Conservation (phyloP, 768 basidiomycete genomes). For the Omphalotus guepiniiformis region DNA sequence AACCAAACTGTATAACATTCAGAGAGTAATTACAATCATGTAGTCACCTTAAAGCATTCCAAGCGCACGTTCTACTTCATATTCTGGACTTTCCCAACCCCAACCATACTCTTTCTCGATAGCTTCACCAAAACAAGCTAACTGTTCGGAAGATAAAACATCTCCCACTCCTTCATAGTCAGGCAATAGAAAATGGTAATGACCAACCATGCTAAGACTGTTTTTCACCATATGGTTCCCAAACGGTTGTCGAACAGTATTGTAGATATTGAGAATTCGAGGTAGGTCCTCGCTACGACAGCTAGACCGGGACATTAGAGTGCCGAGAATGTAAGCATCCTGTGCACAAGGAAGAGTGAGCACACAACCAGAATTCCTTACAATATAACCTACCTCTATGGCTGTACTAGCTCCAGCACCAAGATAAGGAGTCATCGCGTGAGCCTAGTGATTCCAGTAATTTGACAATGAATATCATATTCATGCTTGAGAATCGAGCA, state of each 20-base stretch:
- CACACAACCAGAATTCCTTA: not conserved
- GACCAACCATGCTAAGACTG: too few relatives aligned
- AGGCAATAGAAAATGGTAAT: too few relatives aligned
- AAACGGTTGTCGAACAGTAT: constrained; percentile 27
- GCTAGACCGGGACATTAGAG: constrained; percentile 17
- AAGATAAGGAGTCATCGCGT: constrained; percentile 18
- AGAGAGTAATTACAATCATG: too few relatives aligned
- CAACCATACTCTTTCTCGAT: too few relatives aligned
- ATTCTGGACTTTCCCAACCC: too few relatives aligned
- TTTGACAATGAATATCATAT: constrained; percentile 1
- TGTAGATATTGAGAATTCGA: constrained; percentile 23
- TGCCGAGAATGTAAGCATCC: constrained; percentile 34
- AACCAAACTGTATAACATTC: too few relatives aligned
- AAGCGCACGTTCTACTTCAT: too few relatives aligned
- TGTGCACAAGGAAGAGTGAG: constrained; percentile 9
- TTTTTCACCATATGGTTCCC: constrained; percentile 8
- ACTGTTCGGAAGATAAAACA: too few relatives aligned
- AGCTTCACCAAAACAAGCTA: too few relatives aligned
- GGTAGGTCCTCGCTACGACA: constrained; percentile 10
- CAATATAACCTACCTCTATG: constrained; percentile 19
- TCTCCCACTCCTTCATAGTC: too few relatives aligned
- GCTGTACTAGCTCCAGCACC: constrained; percentile 25
- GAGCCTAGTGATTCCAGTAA: constrained; percentile 17
- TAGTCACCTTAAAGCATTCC: too few relatives aligned
- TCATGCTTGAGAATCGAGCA: not conserved